Evolutionary conservation across 1,284 basidiomycete species (phyloP), one percentile per base, ranked within the genome.

Genomic region (Rugosomyces carneus): DNA sequence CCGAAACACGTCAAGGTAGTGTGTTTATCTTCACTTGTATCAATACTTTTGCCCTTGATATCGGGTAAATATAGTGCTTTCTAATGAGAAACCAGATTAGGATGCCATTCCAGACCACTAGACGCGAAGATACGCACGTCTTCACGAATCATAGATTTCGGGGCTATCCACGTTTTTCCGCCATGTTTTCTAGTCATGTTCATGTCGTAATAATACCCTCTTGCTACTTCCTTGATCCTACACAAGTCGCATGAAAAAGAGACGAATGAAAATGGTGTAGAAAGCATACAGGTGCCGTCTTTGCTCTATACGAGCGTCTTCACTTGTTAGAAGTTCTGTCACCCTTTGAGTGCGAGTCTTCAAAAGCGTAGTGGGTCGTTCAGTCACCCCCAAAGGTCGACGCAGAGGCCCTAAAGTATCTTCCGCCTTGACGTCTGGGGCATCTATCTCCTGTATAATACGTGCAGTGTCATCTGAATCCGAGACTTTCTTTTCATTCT

Each of bases 111-210:
- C 24, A 5, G 24, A 26, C n/a, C n/a, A 26, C 24, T 5, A 26
- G 24, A 26, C 10, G 1, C 37, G 21, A 18, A 3, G n/a, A 5
- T 18, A 77, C 88, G 57, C 57, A 94, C 93, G 57, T 94, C 89
- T 67, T 92, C 88, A 20, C 82, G 79, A 56, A 98, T 93, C 52
- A 97, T 73, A 9, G 90, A 89, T 19, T 76, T 80, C 0, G 94
- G 94, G 10, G 91, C 93, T 45, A 94, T 79, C 93, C 93, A 99
- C 8, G 89, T 88, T 70, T 99, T 99, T 16, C 95, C 95, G 6
- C 93, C 93, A 56, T 92, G 79, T 34, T 77, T 77, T 43, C 84
- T 72, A 13, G 91, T 85, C 55, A 84, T 81, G 58, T 16, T 32
- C 20, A 26, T n/a, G 34, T 26, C 41, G 23, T n/a, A 37, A 13